Evolutionary conservation across 2,329 filamentous ascomycete genomes (phyloP).

Genomic region (Colletotrichum liaoningense): DNA sequence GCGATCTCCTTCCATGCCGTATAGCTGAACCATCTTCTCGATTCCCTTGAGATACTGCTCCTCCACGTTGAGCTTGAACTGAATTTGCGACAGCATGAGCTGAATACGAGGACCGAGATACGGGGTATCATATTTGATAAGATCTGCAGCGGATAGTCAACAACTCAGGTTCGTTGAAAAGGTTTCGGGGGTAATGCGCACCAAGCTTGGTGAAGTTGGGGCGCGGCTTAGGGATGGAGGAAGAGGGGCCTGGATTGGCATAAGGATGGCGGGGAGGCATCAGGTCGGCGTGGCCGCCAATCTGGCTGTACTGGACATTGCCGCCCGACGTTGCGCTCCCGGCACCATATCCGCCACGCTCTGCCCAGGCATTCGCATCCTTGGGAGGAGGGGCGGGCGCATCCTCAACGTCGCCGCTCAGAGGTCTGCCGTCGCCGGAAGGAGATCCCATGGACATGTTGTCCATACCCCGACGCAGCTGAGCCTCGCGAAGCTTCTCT

Average conservation of each 20-base stretch:
- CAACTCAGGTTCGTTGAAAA: constrained; percentile 2
- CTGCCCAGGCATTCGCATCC: constrained; percentile 59
- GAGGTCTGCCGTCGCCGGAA: constrained; percentile 54
- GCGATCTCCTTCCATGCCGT: constrained; percentile 95
- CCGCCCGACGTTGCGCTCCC: constrained; percentile 74
- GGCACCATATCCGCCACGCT: constrained; percentile 44
- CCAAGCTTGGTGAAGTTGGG: constrained; percentile 97
- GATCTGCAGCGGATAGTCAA: constrained; percentile 66
- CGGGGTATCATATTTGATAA: constrained; percentile 98
- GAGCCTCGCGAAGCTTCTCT: constrained; percentile 88
- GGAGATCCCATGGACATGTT: constrained; percentile 72
- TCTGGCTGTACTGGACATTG: constrained; percentile 63
- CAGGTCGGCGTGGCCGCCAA: constrained; percentile 75
- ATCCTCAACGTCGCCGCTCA: constrained; percentile 57
- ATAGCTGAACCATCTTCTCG: constrained; percentile 98
- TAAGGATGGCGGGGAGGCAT: constrained; percentile 87
- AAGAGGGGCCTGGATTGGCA: constrained; percentile 76
- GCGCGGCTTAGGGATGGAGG: constrained; percentile 76
- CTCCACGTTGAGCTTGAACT: constrained; percentile 98
- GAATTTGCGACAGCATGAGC: constrained; percentile 97
- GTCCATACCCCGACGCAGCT: constrained; percentile 80
- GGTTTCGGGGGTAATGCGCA: constrained; percentile 55
- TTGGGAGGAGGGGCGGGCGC: constrained; percentile 80
- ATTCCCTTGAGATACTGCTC: constrained; percentile 99
- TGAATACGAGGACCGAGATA: constrained; percentile 97